Conservation (phyloP, 441 rosid genomes). For the Biscutella auriculata region DNA sequence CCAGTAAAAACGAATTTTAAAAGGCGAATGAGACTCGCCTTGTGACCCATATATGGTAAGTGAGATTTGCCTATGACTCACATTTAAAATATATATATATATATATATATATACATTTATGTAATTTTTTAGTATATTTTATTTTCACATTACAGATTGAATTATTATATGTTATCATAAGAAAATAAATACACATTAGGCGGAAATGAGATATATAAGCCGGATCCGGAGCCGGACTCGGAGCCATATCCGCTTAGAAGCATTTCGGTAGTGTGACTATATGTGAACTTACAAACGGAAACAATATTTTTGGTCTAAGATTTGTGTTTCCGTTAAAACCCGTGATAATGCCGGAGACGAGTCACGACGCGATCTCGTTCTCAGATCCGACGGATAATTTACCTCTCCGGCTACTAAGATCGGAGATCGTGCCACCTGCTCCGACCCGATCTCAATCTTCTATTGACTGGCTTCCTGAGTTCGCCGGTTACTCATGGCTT, state of each 20-base stretch:
- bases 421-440: constrained; percentile 64
- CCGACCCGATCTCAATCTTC: constrained; percentile 53
- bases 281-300: constrained; percentile 9
- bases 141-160: neutral
- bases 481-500: constrained; percentile 83
- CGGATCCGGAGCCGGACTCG: constrained; percentile 12
- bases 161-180: neutral
- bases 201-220: neutral
- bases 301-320: neutral
- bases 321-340: constrained; percentile 16
- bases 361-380: constrained; percentile 18
- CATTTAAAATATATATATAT: no score
- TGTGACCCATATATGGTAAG: no score
- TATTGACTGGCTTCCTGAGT: constrained; percentile 84
- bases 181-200: neutral
- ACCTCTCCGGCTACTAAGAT: constrained; percentile 48
- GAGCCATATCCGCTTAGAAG: constrained; percentile 8
- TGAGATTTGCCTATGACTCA: no score
- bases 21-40: no score
- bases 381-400: constrained; percentile 41
- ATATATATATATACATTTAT: no score
- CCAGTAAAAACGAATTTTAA: no score
- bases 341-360: constrained; percentile 32
- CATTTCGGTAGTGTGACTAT: neutral
- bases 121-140: no score